Percentiles rank a stretch among this genome's conserved stretches.
Conservation (phyloP, 2,329 filamentous ascomycete species). For the Cercospora sojina region DNA sequence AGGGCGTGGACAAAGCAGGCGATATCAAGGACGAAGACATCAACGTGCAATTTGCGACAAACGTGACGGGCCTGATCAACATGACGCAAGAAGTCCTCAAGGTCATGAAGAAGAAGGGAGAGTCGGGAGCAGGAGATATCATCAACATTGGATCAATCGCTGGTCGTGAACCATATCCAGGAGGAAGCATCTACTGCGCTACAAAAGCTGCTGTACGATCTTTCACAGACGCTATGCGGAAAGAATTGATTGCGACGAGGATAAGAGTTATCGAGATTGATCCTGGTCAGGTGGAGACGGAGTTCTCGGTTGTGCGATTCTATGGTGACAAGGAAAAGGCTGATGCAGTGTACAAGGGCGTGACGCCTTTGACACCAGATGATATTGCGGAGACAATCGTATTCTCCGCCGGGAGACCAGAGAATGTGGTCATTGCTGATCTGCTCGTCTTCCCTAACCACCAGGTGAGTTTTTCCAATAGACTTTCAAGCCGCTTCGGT, state of each 20-base stretch:
- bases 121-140: conserved; percentile 83
- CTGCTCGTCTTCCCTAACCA: conserved; percentile 84
- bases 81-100: conserved; percentile 91
- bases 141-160: conserved; percentile 94
- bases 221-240: conserved; percentile 79
- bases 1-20: conserved; percentile 81
- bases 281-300: conserved; percentile 89
- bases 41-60: conserved; percentile 83
- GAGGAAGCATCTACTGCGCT: conserved; percentile 88
- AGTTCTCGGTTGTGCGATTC: conserved; percentile 87
- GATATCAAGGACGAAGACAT: conserved; percentile 81
- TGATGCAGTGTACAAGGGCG: conserved; percentile 82
- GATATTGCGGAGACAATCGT: conserved; percentile 91
- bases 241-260: conserved; percentile 76
- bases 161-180: conserved; percentile 80
- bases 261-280: conserved; percentile 86
- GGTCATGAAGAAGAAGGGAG: conserved; percentile 64
- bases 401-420: conserved; percentile 76
- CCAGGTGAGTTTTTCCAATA: conserved; percentile 61
- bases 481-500: conserved; percentile 45
- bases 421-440: conserved; percentile 90
- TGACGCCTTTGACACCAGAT: conserved; percentile 80
- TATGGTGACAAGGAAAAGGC: conserved; percentile 86
- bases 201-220: conserved; percentile 84
- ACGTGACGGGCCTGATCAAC: conserved; percentile 91